These are phyloP conservation scores for Cutaneotrichosporon cutaneum DNA, from an alignment of 1,284 basidiomycete species.

Conservation along the genomic window DNA sequence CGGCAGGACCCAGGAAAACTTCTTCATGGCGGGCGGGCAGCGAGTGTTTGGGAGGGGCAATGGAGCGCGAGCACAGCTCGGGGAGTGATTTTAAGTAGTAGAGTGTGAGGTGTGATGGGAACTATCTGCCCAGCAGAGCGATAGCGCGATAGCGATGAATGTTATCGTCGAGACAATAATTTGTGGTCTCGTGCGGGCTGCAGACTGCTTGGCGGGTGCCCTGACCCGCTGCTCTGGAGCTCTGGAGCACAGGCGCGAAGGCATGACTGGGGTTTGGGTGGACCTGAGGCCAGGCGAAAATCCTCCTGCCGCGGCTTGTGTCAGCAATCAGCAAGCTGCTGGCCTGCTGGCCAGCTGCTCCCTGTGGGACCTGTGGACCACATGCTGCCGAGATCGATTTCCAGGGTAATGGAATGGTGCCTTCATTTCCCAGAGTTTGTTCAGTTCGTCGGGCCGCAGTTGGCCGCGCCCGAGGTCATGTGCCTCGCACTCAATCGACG, in stretches of 20 bases:
- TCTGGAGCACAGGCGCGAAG: neutral
- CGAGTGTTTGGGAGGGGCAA: neutral
- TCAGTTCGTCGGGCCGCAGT: too few species aligned
- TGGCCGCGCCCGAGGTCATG: too few species aligned
- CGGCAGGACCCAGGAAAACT: constrained; percentile 27
- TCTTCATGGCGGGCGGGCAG: neutral
- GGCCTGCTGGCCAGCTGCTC: too few species aligned
- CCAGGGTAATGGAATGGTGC: too few species aligned
- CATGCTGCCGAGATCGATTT: too few species aligned
- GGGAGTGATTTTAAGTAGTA: neutral
- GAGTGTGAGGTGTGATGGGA: neutral
- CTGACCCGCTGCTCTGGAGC: neutral
- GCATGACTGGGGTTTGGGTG: neutral
- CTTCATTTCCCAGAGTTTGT: too few species aligned
- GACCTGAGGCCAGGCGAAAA: too few species aligned
- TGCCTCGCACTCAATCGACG: too few species aligned
- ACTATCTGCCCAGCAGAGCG: neutral
- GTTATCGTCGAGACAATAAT: neutral
- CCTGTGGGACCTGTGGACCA: too few species aligned
- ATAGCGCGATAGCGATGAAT: neutral
- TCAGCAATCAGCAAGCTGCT: too few species aligned
- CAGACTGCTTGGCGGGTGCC: neutral
- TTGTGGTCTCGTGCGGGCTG: neutral
- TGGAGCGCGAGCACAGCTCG: neutral
- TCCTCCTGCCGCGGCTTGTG: too few species aligned